Conservation (phyloP, 1,139 yeast genomes). For the Pichia sp. region DNA sequence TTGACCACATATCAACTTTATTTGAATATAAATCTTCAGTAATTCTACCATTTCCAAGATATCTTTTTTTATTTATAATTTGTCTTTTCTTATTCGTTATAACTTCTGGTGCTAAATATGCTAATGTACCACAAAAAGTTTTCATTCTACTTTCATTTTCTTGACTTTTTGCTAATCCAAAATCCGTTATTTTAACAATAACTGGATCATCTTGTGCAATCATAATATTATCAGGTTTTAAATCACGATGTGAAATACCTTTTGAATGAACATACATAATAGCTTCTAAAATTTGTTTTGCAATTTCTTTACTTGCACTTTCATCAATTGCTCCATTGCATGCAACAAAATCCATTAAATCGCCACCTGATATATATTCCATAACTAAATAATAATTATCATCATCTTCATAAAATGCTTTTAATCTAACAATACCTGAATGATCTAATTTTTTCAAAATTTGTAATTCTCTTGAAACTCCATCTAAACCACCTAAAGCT, state of each 20-base stretch:
- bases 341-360: slow-evolving; percentile 91
- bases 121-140: slow-evolving; percentile 78
- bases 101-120: slow-evolving; percentile 91
- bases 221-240: slow-evolving; percentile 87
- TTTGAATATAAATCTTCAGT: slow-evolving; percentile 59
- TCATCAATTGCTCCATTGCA: slow-evolving; percentile 90
- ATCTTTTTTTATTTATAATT: slow-evolving; percentile 24
- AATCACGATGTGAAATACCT: slow-evolving; percentile 90
- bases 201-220: slow-evolving; percentile 92
- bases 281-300: slow-evolving; percentile 78
- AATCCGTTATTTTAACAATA: slow-evolving; percentile 82
- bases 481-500: slow-evolving; percentile 71
- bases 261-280: slow-evolving; percentile 79
- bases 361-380: slow-evolving; percentile 98
- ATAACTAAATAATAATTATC: slow-evolving; percentile 80
- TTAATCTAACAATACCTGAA: slow-evolving; percentile 75
- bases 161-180: slow-evolving; percentile 73
- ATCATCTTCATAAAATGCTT: slow-evolving; percentile 78
- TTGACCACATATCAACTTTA: slow-evolving; percentile 93
- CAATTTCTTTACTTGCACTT: slow-evolving; percentile 79
- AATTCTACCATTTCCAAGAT: slow-evolving; percentile 28
- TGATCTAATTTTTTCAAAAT: slow-evolving; percentile 74
- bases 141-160: slow-evolving; percentile 70
- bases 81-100: slow-evolving; percentile 56
- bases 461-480: slow-evolving; percentile 80